Percentiles rank a stretch among this genome's conserved stretches.
phyloP scores from a whole-genome alignment of 2,329 filamentous ascomycete genomes.

The Zasmidium citrigriseum region DNA sequence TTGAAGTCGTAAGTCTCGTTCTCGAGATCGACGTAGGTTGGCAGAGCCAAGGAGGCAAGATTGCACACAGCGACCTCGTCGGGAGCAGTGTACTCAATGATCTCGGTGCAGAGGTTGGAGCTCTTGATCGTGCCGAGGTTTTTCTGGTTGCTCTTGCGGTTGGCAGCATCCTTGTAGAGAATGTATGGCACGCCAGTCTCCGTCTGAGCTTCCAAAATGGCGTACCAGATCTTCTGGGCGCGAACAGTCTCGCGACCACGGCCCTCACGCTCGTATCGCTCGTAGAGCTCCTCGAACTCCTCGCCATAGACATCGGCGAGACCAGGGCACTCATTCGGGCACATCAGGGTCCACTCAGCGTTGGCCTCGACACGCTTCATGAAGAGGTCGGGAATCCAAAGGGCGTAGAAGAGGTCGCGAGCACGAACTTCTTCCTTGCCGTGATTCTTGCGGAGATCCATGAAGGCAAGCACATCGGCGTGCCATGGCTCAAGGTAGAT shows the following conservation, averaged over 20 bases:
- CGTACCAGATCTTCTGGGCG: conserved; percentile 99
- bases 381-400: conserved; percentile 99
- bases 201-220: conserved; percentile 95
- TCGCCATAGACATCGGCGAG: conserved; percentile 96
- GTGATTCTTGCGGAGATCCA: conserved; percentile 98
- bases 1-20: conserved; percentile 89
- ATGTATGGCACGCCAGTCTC: conserved; percentile 99
- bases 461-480: conserved; percentile 94
- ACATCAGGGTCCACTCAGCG: conserved; percentile 96
- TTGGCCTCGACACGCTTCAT: conserved; percentile 99
- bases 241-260: conserved; percentile 88
- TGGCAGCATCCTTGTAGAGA: conserved; percentile 98
- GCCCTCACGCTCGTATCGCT: conserved; percentile 82
- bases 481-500: conserved; percentile 99
- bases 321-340: conserved; percentile 92
- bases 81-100: conserved; percentile 93
- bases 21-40: conserved; percentile 84
- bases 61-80: conserved; percentile 99
- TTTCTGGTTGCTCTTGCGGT: conserved; percentile 99
- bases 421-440: conserved; percentile 98
- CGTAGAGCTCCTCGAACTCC: conserved; percentile 93
- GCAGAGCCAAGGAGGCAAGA: conserved; percentile 88
- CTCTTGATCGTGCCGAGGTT: conserved; percentile 97
- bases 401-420: conserved; percentile 93
- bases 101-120: conserved; percentile 98